These are phyloP conservation scores for Bifiguratus adelaidae DNA, from an alignment of 192 early-diverging fungal genomes.

Conservation along the genomic window DNA sequence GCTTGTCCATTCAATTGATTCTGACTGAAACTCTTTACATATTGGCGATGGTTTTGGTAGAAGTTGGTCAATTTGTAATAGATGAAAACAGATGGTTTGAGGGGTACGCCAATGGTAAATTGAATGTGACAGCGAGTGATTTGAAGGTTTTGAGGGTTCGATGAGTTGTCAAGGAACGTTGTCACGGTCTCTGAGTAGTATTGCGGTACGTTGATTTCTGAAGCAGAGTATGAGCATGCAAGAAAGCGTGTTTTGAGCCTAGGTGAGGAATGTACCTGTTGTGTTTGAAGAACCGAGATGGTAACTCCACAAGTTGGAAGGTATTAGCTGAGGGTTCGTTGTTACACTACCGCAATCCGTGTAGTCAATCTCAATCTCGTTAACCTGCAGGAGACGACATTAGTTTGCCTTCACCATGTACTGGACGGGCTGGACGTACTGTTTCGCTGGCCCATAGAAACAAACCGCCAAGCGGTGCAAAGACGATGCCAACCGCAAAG, in stretches of 20 bases:
- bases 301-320: constrained; percentile 9
- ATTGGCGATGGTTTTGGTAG: constrained; percentile 97
- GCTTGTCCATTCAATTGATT: constrained; percentile 70
- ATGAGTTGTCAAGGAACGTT: background rate
- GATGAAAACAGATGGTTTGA: constrained; percentile 76
- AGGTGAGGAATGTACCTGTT: constrained; percentile 9
- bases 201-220: background rate
- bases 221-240: background rate
- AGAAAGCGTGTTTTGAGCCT: background rate
- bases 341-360: constrained; percentile 57
- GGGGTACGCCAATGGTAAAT: constrained; percentile 51
- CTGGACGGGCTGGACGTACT: constrained; percentile 25
- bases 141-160: background rate
- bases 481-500: constrained; percentile 87
- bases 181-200: background rate
- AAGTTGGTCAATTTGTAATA: constrained; percentile 97
- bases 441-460: constrained; percentile 80
- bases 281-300: constrained; percentile 22
- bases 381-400: constrained; percentile 36
- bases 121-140: constrained; percentile 55
- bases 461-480: constrained; percentile 91
- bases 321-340: background rate
- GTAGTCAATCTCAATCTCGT: constrained; percentile 90
- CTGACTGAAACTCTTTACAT: constrained; percentile 81
- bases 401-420: background rate